Conservation (phyloP, 768 basidiomycete genomes). For the Podaxis carcinomalis region DNA sequence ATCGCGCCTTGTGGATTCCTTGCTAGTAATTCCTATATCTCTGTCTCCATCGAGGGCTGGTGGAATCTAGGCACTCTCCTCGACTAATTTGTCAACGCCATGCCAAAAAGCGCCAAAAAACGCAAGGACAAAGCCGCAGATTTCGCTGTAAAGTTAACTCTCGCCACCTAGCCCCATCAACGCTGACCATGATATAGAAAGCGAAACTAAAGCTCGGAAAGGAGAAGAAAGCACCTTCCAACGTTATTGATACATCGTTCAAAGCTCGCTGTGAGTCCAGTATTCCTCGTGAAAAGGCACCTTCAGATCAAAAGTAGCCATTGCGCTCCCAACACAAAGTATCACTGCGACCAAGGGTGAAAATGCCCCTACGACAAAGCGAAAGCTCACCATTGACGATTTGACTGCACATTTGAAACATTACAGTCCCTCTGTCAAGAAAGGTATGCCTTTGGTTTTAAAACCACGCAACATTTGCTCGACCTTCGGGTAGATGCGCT, state of each 20-base stretch:
- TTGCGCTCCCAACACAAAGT: slow-evolving; percentile 84
- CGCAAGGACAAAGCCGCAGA: slow-evolving; percentile 85
- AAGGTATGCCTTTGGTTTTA: slow-evolving; percentile 41
- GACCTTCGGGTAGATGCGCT: slow-evolving; percentile 55
- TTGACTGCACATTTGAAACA: slow-evolving; percentile 78
- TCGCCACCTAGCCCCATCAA: neutral
- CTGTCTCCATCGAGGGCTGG: neutral
- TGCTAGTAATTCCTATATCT: neutral
- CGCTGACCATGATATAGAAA: slow-evolving; percentile 58
- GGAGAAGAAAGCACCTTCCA: slow-evolving; percentile 75
- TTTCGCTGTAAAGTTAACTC: slow-evolving; percentile 55
- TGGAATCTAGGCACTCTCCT: too few relatives aligned
- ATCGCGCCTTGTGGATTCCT: neutral
- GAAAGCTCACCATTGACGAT: slow-evolving; percentile 73
- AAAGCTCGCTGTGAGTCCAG: slow-evolving; percentile 80
- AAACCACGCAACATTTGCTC: neutral
- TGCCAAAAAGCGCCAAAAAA: slow-evolving; percentile 89
- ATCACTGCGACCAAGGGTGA: slow-evolving; percentile 56
- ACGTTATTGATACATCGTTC: slow-evolving; percentile 95
- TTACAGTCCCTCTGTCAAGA: slow-evolving; percentile 72
- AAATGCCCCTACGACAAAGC: slow-evolving; percentile 64
- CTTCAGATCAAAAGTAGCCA: slow-evolving; percentile 50
- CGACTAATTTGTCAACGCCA: slow-evolving; percentile 16
- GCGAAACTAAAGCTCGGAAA: slow-evolving; percentile 95
- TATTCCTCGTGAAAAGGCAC: neutral